These are phyloP conservation scores for Persicaria maculosa DNA, from an alignment of 148 eudicot species.

Conservation along the genomic window DNA sequence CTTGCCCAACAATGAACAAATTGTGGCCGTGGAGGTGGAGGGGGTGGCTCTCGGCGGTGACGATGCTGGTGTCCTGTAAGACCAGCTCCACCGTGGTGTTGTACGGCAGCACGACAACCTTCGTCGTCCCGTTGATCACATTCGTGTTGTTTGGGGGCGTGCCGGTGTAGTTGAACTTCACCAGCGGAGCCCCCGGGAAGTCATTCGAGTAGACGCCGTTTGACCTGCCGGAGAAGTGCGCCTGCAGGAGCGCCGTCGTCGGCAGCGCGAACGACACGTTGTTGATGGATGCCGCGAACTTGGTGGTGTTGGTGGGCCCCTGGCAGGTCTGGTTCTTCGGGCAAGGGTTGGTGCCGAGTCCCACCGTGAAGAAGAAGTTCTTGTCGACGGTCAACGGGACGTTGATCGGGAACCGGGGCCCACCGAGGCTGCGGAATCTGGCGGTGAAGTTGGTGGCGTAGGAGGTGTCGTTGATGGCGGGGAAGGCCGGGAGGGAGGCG, in stretches of 20 bases:
- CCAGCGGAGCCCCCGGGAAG: constrained; percentile 41
- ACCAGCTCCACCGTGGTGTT: constrained; percentile 32
- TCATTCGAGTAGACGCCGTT: constrained; percentile 32
- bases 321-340: constrained; percentile 49
- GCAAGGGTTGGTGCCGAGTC: constrained; percentile 48
- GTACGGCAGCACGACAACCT: constrained; percentile 17
- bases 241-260: constrained; percentile 35
- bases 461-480: constrained; percentile 42
- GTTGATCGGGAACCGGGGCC: constrained; percentile 30
- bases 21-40: too few relatives aligned
- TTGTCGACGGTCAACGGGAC: constrained; percentile 45
- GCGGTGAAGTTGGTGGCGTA: constrained; percentile 32
- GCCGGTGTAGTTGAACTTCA: constrained; percentile 50
- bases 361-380: constrained; percentile 49
- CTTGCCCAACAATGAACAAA: too few relatives aligned
- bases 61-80: constrained; percentile 35
- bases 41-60: constrained; percentile 38
- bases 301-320: constrained; percentile 47
- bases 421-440: constrained; percentile 41
- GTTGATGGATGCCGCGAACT: constrained; percentile 52
- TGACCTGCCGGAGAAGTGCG: constrained; percentile 26
- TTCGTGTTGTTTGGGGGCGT: constrained; percentile 13
- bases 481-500: neutral
- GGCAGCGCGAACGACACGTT: constrained; percentile 52
- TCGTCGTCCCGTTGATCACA: constrained; percentile 21